Evolutionary conservation across 2,329 filamentous ascomycete species (phyloP).

Genomic region (Scedosporium dehoogii): DNA sequence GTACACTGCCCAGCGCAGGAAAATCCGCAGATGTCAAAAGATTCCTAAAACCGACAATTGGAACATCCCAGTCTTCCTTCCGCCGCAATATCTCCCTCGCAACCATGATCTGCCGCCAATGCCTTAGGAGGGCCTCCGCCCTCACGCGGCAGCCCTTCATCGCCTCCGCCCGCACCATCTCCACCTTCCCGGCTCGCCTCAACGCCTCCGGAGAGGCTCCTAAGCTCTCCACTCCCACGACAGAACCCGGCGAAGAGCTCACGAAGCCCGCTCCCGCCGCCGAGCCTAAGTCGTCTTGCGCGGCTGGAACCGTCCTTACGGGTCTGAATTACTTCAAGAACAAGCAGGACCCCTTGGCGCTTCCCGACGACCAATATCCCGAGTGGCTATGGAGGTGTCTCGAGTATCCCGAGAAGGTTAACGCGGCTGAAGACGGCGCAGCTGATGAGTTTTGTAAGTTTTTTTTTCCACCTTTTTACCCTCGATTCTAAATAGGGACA

Average conservation of each 20-base stretch:
- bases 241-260: slow-evolving; percentile 13
- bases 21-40: too few species aligned
- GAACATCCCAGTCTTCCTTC: too few species aligned
- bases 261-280: slow-evolving; percentile 17
- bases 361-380: slow-evolving; percentile 68
- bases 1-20: too few species aligned
- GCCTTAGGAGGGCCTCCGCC: slow-evolving; percentile 36
- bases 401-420: slow-evolving; percentile 47
- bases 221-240: slow-evolving; percentile 23
- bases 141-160: slow-evolving; percentile 16
- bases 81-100: too few species aligned
- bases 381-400: slow-evolving; percentile 71
- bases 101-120: slow-evolving; percentile 34
- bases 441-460: slow-evolving; percentile 73
- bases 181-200: slow-evolving; percentile 25
- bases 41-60: too few species aligned
- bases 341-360: slow-evolving; percentile 61
- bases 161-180: slow-evolving; percentile 26
- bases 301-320: slow-evolving; percentile 58
- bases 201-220: slow-evolving; percentile 22
- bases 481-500: too few species aligned
- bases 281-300: slow-evolving; percentile 39
- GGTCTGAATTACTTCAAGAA: slow-evolving; percentile 73
- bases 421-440: slow-evolving; percentile 40
- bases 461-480: not conserved